These are phyloP conservation scores for Zostera marina DNA, from an alignment of 116 monocot genomes.

Conservation along the genomic window DNA sequence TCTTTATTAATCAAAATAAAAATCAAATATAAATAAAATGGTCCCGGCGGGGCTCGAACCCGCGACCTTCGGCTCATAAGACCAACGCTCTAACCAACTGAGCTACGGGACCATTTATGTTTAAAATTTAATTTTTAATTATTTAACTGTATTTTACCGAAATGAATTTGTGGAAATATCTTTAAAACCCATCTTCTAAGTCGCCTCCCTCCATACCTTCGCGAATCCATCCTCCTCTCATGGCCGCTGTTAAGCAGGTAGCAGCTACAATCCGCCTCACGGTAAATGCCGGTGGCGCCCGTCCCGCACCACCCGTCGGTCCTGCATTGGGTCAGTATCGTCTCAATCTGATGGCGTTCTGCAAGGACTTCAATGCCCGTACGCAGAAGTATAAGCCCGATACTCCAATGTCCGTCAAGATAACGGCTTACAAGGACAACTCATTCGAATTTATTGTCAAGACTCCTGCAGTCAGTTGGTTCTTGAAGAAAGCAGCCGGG, in stretches of 20 bases:
- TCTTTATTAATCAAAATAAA: too few species aligned
- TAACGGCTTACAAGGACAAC: slow-evolving; percentile 89
- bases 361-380: slow-evolving; percentile 97
- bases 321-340: slow-evolving; percentile 87
- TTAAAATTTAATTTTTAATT: too few species aligned
- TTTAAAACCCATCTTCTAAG: background rate
- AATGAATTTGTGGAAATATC: too few species aligned
- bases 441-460: slow-evolving; percentile 92
- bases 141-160: too few species aligned
- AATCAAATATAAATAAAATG: slow-evolving; percentile 3
- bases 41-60: slow-evolving; percentile 99
- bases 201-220: background rate
- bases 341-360: slow-evolving; percentile 95
- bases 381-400: slow-evolving; percentile 97
- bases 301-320: slow-evolving; percentile 87
- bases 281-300: slow-evolving; percentile 75
- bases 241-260: slow-evolving; percentile 18
- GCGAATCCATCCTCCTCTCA: background rate
- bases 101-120: slow-evolving; percentile 10
- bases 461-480: slow-evolving; percentile 82
- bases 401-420: slow-evolving; percentile 78
- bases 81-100: slow-evolving; percentile 92
- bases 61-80: slow-evolving; percentile 99
- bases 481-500: slow-evolving; percentile 81
- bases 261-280: slow-evolving; percentile 83